These are phyloP conservation scores for Oryza australiensis DNA, from an alignment of 176 grass and related monocot species.

Conservation along the genomic window DNA sequence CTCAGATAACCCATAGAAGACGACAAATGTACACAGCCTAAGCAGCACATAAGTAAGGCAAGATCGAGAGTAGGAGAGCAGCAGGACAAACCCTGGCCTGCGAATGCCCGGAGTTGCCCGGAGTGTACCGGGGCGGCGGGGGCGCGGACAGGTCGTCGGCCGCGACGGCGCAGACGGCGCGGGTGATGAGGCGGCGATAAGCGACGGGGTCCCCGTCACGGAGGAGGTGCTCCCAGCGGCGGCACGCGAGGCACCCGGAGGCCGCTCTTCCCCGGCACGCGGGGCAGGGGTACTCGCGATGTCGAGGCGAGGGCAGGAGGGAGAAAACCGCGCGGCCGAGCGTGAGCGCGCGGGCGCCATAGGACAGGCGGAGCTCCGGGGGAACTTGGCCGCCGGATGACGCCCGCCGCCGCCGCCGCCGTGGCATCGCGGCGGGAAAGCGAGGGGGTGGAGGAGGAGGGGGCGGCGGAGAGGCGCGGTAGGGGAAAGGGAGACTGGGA, in stretches of 20 bases:
- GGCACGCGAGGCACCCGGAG: constrained; percentile 42
- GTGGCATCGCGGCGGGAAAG: not conserved
- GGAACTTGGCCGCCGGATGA: not conserved
- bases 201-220: constrained; percentile 31
- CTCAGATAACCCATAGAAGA: not conserved
- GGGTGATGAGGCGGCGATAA: constrained; percentile 49
- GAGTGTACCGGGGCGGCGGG: constrained; percentile 42
- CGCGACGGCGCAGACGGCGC: constrained; percentile 40
- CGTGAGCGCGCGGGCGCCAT: constrained; percentile 16
- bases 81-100: constrained; percentile 31
- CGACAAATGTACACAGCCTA: not conserved
- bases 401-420: constrained; percentile 7
- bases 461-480: not conserved
- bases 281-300: constrained; percentile 9
- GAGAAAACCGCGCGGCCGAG: constrained; percentile 40
- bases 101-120: constrained; percentile 33
- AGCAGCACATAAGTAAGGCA: not conserved
- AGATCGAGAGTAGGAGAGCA: not conserved
- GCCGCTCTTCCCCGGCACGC: constrained; percentile 24
- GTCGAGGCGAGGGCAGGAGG: constrained; percentile 13
- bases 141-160: not conserved
- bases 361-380: constrained; percentile 36
- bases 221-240: constrained; percentile 45
- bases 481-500: not conserved
- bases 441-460: not conserved